Evolutionary conservation across 2,329 filamentous ascomycete genomes (phyloP), one percentile per base, ranked within the genome.

Genomic region (Hirsutella minnesotensis): DNA sequence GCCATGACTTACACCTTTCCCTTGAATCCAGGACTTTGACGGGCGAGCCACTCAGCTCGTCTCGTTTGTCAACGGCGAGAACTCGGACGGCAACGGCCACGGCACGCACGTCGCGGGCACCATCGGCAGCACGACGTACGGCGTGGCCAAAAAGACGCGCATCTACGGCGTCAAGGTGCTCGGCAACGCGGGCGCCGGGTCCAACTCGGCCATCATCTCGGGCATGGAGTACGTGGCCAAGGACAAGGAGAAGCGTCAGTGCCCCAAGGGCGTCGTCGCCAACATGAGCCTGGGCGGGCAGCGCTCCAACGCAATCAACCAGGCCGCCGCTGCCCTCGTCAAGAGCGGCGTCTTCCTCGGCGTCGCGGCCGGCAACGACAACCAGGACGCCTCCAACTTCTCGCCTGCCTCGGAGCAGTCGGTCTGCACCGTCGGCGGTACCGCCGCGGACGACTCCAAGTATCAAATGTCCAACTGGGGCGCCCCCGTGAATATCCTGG

Each of bases 241-340:
- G 16, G 63, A 67, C 49, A 50, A 56, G 21, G n/a, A 48, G 31
- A 56, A 46, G 3, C 59, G 58, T 43, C 55, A 43, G 47, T 66
- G 63, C 56, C 53, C 57, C 49, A 60, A 54, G 37, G 64, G 66
- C 24, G 56, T 64, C 36, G 69, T 74, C 21, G 63, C 67, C 47
- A 72, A 67, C 57, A 70, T 75, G 69, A 70, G 66, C 8, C 66
- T 75, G 7, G 70, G 70, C 33, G 70, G 69, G 9, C 38, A 48
- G 41, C 55, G 49, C 46, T 68, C 66, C 5, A 41, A 59, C 2
- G 54, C 69, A 18, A 52, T 72, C 46, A 75, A 74, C 62, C 54
- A 51, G 29, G 70, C 69, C 9, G 67, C 70, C 20, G 59, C 58
- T 9, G 58, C 56, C 38, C 59, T 69, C 27, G 58, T 68, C 47